phyloP scores from a whole-genome alignment of 1,284 basidiomycete species.

The Leccinum huronense region DNA sequence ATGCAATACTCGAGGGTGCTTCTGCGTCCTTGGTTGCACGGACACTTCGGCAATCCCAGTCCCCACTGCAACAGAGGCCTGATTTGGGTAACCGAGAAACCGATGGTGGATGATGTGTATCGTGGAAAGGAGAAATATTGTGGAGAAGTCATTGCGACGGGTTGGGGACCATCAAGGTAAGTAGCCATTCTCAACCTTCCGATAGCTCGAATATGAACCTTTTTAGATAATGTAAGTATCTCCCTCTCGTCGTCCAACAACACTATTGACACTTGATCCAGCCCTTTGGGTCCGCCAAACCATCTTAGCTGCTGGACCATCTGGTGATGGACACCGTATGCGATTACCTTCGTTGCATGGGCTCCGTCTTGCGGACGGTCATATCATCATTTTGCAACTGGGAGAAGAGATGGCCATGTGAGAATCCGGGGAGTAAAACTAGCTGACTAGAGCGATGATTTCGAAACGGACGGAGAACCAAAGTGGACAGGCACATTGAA shows the following conservation, averaged over 20 bases:
- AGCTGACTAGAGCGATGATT: constrained; percentile 41
- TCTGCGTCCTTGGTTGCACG: constrained; percentile 59
- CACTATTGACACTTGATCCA: constrained; percentile 44
- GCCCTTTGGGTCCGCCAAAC: constrained; percentile 28
- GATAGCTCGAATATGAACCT: constrained; percentile 1
- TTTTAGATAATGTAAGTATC: constrained; percentile 58
- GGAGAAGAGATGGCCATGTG: constrained; percentile 80
- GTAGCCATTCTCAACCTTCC: not conserved
- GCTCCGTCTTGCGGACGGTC: constrained; percentile 88
- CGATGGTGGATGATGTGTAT: constrained; percentile 87
- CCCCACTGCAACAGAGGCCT: constrained; percentile 45
- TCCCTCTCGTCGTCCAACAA: constrained; percentile 50
- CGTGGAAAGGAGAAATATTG: constrained; percentile 92
- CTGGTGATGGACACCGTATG: constrained; percentile 43
- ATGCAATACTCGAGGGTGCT: constrained; percentile 52
- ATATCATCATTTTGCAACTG: constrained; percentile 89
- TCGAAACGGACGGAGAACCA: constrained; percentile 44
- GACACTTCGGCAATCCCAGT: constrained; percentile 57
- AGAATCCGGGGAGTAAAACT: constrained; percentile 83
- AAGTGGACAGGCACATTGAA: constrained; percentile 63
- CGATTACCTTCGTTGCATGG: constrained; percentile 84
- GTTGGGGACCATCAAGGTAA: constrained; percentile 73
- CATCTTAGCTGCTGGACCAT: constrained; percentile 24
- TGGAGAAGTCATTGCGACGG: constrained; percentile 83
- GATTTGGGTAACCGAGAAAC: constrained; percentile 69